Conservation (phyloP, 139 green algal genomes). For the Trebouxia sp. region DNA sequence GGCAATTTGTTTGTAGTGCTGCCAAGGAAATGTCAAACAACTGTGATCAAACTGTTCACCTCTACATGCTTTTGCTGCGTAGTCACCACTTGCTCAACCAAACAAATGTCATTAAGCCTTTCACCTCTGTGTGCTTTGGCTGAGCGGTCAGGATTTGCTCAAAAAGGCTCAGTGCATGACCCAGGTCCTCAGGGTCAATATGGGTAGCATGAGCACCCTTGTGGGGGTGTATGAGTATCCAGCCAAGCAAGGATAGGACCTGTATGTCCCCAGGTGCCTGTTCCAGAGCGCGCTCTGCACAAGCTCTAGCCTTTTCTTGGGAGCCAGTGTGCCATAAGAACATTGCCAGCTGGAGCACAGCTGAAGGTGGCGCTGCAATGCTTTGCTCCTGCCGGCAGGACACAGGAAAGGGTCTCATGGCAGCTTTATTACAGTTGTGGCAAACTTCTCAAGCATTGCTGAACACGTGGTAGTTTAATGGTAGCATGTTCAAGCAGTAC, state of each 20-base stretch:
- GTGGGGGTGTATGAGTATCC: neutral
- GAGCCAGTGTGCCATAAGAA: constrained; percentile 50
- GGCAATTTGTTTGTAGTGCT: no score
- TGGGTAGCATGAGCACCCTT: neutral
- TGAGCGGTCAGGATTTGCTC: neutral
- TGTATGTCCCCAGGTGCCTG: constrained; percentile 50
- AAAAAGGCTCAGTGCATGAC: neutral
- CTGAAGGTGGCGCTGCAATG: constrained; percentile 29
- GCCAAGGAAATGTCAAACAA: no score
- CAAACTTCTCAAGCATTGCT: neutral
- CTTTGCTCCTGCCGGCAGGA: constrained; percentile 45
- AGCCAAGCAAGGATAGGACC: constrained; percentile 31
- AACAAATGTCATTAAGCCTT: no score
- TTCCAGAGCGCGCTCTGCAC: constrained; percentile 54
- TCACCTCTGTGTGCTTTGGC: constrained; percentile 7
- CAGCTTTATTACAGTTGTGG: neutral
- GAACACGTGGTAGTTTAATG: neutral
- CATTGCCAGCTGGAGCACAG: constrained; percentile 51
- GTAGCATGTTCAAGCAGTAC: no score
- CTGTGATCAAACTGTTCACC: neutral
- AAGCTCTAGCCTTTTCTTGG: constrained; percentile 46
- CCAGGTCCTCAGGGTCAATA: constrained; percentile 5
- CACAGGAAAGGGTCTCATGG: neutral
- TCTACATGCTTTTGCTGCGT: neutral
- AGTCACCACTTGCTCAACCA: neutral